Evolutionary conservation across 176 grass and related monocot genomes (phyloP).

Genomic region (Echinochloa phyllopogon): DNA sequence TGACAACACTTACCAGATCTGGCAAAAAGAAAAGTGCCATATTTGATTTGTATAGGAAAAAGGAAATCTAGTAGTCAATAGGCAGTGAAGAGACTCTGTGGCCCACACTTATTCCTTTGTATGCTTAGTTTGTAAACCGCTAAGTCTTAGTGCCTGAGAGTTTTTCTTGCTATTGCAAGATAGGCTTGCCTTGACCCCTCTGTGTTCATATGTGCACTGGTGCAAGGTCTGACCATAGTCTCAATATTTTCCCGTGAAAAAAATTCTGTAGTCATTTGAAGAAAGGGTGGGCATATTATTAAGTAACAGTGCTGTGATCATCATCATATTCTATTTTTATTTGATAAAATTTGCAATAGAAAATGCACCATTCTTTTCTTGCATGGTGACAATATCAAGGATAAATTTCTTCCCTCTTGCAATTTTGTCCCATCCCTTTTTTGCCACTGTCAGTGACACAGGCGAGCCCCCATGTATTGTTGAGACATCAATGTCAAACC

Average conservation of each 20-base stretch:
- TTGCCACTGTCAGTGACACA: too few species aligned
- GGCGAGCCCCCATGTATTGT: too few species aligned
- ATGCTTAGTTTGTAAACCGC: conserved; percentile 5
- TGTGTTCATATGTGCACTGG: not conserved
- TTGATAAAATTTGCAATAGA: conserved; percentile 24
- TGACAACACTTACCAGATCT: not conserved
- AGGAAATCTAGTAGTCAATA: not conserved
- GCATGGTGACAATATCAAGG: conserved; percentile 18
- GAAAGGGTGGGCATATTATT: conserved; percentile 5
- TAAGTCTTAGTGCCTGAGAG: not conserved
- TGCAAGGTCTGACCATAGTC: not conserved
- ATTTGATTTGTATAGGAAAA: not conserved
- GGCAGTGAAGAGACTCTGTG: not conserved
- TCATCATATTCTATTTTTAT: conserved; percentile 3
- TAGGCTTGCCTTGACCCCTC: conserved; percentile 31
- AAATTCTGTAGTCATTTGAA: conserved; percentile 2
- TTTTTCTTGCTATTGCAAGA: not conserved
- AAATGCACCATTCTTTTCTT: conserved; percentile 11
- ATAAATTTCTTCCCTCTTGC: too few species aligned
- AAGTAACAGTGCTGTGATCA: not conserved
- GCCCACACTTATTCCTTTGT: conserved; percentile 13
- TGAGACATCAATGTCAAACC: too few species aligned
- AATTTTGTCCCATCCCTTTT: too few species aligned
- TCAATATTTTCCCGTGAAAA: not conserved
- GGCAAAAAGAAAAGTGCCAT: conserved; percentile 8